phyloP scores from a whole-genome alignment of 148 eudicot genomes.

The Camellia japonica region DNA sequence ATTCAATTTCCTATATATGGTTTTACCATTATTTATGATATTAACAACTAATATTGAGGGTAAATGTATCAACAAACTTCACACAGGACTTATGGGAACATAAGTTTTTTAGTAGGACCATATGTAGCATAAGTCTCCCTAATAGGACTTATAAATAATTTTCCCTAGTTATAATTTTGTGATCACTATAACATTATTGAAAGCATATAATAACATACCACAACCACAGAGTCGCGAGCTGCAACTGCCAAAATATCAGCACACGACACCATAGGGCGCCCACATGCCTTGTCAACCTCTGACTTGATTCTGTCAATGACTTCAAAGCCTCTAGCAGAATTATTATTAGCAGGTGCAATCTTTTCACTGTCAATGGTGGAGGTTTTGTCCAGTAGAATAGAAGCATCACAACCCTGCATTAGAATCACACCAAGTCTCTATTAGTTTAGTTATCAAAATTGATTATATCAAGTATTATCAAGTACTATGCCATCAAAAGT shows the following conservation, averaged over 20 bases:
- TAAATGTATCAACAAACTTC: too few species aligned
- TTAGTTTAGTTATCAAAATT: too few species aligned
- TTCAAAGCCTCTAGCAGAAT: slow-evolving; percentile 17
- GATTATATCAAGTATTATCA: background rate
- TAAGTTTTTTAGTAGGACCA: too few species aligned
- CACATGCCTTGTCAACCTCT: slow-evolving; percentile 25
- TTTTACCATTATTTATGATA: too few species aligned
- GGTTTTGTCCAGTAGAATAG: slow-evolving; percentile 28
- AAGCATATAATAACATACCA: background rate
- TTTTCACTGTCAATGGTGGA: slow-evolving; percentile 30
- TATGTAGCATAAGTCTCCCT: too few species aligned
- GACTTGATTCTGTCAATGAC: slow-evolving; percentile 18
- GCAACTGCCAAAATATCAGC: slow-evolving; percentile 27
- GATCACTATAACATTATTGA: background rate
- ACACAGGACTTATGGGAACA: too few species aligned
- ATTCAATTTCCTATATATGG: too few species aligned
- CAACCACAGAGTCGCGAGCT: too few species aligned
- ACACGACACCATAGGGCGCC: slow-evolving; percentile 28
- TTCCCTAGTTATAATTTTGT: too few species aligned
- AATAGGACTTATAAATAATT: too few species aligned
- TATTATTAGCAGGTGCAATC: slow-evolving; percentile 15
- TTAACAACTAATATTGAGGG: too few species aligned
- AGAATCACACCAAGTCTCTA: background rate
- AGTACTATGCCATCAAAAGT: background rate
- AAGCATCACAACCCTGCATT: slow-evolving; percentile 39